Evolutionary conservation across 805 yeast genomes (phyloP).

Genomic region (Maudiozyma barnettii): DNA sequence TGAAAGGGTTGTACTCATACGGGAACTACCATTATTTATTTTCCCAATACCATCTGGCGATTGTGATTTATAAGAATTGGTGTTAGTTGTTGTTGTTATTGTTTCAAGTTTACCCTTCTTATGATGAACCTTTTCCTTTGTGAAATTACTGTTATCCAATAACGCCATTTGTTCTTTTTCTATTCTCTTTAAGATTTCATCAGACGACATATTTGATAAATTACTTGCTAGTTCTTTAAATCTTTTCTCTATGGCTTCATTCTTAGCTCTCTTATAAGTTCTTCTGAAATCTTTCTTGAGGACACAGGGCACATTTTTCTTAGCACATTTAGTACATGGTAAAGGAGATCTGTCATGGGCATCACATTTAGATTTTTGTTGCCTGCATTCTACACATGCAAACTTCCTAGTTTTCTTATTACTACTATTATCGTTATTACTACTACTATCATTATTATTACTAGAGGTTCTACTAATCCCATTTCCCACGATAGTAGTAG

Average conservation of each 20-base stretch:
- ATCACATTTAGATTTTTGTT: constrained; percentile 88
- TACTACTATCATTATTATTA: too few species aligned
- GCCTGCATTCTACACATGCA: constrained; percentile 95
- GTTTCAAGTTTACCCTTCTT: background rate
- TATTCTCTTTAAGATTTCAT: constrained; percentile 22
- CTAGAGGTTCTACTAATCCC: background rate
- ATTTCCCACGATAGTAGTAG: background rate
- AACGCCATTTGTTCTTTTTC: constrained; percentile 20
- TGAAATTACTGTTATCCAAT: constrained; percentile 23
- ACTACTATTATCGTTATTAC: background rate
- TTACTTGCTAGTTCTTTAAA: constrained; percentile 57
- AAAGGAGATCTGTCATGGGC: constrained; percentile 65
- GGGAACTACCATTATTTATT: background rate
- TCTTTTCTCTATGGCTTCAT: constrained; percentile 76
- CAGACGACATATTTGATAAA: constrained; percentile 29
- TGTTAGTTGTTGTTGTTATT: background rate
- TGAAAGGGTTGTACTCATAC: background rate
- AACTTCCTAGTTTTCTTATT: constrained; percentile 32
- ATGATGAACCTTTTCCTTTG: constrained; percentile 21
- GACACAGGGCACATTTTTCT: constrained; percentile 60
- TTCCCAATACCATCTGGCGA: background rate
- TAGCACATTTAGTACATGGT: constrained; percentile 76
- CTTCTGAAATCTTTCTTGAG: constrained; percentile 77
- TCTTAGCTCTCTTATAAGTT: constrained; percentile 77
- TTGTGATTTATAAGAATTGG: background rate